Percentiles rank a stretch among this genome's conserved stretches.
phyloP scores from a whole-genome alignment of 805 yeast genomes.

The Huiozyma naganishii region DNA sequence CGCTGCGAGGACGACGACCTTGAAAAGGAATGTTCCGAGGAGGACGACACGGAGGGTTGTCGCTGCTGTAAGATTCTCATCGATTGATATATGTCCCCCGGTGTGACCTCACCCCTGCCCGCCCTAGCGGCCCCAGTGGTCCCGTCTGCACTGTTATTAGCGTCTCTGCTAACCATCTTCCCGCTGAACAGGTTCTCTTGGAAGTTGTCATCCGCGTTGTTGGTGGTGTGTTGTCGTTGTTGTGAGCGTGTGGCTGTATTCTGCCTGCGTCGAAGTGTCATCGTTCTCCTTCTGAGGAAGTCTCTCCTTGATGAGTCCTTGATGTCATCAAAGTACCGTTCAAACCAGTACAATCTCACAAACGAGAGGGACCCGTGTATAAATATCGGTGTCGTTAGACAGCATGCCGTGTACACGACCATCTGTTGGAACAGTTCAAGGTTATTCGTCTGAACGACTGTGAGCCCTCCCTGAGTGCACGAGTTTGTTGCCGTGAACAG shows the following conservation, averaged over 20 bases:
- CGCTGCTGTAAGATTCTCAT: neutral
- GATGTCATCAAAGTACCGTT: slow-evolving; percentile 72
- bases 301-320: slow-evolving; percentile 61
- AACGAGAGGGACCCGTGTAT: slow-evolving; percentile 71
- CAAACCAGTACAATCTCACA: slow-evolving; percentile 79
- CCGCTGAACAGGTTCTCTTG: slow-evolving; percentile 25
- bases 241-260: neutral
- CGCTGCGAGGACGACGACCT: neutral
- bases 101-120: neutral
- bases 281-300: slow-evolving; percentile 66
- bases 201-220: slow-evolving; percentile 6
- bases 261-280: slow-evolving; percentile 16
- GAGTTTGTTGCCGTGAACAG: slow-evolving; percentile 66
- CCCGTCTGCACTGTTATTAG: neutral
- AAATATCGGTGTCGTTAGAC: slow-evolving; percentile 74
- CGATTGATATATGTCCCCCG: neutral
- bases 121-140: neutral
- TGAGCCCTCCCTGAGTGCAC: slow-evolving; percentile 83
- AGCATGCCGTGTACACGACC: slow-evolving; percentile 46
- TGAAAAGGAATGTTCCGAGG: neutral
- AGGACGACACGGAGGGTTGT: neutral
- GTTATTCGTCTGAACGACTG: slow-evolving; percentile 56
- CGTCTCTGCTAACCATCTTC: slow-evolving; percentile 9
- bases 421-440: slow-evolving; percentile 71
- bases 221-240: neutral